Conservation (phyloP, 2,329 filamentous ascomycete species). For the Fusarium mexicanum region DNA sequence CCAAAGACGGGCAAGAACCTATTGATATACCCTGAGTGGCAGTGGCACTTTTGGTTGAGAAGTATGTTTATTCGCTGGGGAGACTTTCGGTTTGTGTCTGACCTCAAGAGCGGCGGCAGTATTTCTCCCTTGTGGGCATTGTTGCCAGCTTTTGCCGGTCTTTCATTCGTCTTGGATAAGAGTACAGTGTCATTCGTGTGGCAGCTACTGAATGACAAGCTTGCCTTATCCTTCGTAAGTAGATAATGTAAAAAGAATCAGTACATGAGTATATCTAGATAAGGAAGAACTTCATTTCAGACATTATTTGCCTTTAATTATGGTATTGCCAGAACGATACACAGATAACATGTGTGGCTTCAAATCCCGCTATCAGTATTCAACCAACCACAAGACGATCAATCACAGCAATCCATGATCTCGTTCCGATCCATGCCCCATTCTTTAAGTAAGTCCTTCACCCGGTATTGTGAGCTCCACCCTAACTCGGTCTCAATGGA, state of each 20-base stretch:
- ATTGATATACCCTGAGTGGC: not conserved
- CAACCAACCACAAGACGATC: not conserved
- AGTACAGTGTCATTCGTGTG: accelerated
- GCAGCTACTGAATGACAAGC: not conserved
- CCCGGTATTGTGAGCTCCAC: not conserved
- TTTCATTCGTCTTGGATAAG: not conserved
- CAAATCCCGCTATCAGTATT: not conserved
- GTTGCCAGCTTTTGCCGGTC: not conserved
- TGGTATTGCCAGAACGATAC: not conserved
- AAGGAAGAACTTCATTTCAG: not conserved
- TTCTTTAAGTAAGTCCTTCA: not conserved
- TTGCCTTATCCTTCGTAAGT: not conserved
- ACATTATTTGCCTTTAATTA: accelerated
- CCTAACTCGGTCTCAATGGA: not conserved
- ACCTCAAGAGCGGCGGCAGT: not conserved
- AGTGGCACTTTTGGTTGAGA: not conserved
- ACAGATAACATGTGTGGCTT: not conserved
- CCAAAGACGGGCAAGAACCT: not conserved
- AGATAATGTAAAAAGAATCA: not conserved
- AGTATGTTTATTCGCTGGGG: not conserved
- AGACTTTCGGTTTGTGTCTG: not conserved
- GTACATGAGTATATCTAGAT: not conserved
- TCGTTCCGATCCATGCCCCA: not conserved
- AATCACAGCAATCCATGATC: not conserved
- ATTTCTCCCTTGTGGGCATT: not conserved